Base-by-base conservation (phyloP, 2,329 filamentous ascomycete species). In the Akanthomyces uredinophilus region DNA sequence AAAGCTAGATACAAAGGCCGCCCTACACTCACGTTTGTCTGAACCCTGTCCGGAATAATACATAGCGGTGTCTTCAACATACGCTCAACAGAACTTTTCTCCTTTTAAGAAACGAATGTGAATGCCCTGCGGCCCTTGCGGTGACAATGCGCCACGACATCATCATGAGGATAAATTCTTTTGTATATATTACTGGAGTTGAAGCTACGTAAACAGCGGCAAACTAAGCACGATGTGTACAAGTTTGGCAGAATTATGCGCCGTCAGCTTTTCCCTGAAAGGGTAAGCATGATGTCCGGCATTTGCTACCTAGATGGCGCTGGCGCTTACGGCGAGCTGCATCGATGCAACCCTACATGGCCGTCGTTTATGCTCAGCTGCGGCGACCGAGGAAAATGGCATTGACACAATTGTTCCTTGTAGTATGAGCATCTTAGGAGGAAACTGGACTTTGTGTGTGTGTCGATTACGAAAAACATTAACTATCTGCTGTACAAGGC, bases 281-380 rank as follows among this genome's bases (percentile, higher is more conserved):
- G 6, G n/a, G 59, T 55, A 61, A 55, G 59, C 59, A 55, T 43
- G n/a, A 37, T 24, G 59, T 16, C 51, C 51, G 51, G 59, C 44
- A 29, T 50, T 41, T 55, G 16, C 51, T 61, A 46, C 59, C 39
- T 22, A 54, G 59, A 35, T 43, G 43, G 51, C 49, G 20, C 49
- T 55, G 59, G 59, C 51, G 59, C 51, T 61, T 50, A 61, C 51
- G 18, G 20, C 18, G 16, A 32, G 5, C 18, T 55, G 39, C 39
- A 44, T 29, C 24, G 18, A 35, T 8, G 50, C 44, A 35, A 61
- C 22, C 37, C 39, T 49, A 22, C 29, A 47, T 61, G 41, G 7
- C 50, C 24, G 43, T 61, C 59, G 59, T 61, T 61, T 16, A 61
- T 55, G 50, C 59, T 61, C 59, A 55, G 50, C 39, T 44, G 44